Percentiles rank a stretch among this genome's conserved stretches.
These are phyloP conservation scores for Rhododendron simsii DNA, from an alignment of 148 eudicot genomes.

Conservation along the genomic window DNA sequence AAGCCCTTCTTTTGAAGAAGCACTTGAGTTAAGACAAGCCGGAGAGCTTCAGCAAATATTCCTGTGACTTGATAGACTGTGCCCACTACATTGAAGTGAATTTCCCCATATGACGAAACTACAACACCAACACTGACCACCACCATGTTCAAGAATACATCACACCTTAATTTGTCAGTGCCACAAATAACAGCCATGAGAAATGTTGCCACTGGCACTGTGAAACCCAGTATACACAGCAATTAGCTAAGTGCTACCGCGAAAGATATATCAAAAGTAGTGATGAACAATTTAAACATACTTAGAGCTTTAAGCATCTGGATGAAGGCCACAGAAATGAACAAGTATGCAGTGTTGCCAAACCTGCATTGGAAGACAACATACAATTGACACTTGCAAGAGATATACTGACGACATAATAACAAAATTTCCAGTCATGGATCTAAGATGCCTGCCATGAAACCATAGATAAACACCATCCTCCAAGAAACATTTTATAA, in stretches of 20 bases:
- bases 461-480: background rate
- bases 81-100: slow-evolving; percentile 78
- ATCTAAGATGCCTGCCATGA: background rate
- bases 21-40: slow-evolving; percentile 86
- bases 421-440: background rate
- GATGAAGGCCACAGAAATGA: slow-evolving; percentile 84
- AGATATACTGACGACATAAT: background rate
- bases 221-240: slow-evolving; percentile 17
- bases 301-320: slow-evolving; percentile 94
- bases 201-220: slow-evolving; percentile 96
- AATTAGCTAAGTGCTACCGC: slow-evolving; percentile 16
- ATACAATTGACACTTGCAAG: background rate
- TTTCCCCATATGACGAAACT: slow-evolving; percentile 78
- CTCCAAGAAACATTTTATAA: background rate
- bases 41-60: slow-evolving; percentile 80
- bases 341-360: slow-evolving; percentile 84
- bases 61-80: slow-evolving; percentile 78
- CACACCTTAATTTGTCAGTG: slow-evolving; percentile 72
- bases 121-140: slow-evolving; percentile 84
- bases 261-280: slow-evolving; percentile 6
- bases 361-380: slow-evolving; percentile 48
- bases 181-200: slow-evolving; percentile 84
- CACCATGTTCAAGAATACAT: slow-evolving; percentile 74
- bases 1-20: slow-evolving; percentile 84
- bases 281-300: slow-evolving; percentile 26